Conservation (phyloP, 371 early-diverging fungal species). For the Phascolomyces articulosus region DNA sequence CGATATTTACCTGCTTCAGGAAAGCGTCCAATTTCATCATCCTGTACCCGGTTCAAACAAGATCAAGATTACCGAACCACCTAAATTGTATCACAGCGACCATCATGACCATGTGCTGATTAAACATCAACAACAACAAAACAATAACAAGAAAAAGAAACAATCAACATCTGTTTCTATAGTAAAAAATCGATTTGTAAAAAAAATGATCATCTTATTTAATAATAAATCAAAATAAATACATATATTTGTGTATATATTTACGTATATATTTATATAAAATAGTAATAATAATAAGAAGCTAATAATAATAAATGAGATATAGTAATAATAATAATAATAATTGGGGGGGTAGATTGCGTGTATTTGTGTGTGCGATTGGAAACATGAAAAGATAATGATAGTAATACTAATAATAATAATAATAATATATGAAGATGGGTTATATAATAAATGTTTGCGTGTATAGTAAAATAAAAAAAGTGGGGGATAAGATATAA, state of each 20-base stretch:
- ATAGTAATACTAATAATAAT: too few relatives aligned
- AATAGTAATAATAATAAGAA: too few relatives aligned
- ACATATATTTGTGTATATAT: too few relatives aligned
- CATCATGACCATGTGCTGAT: too few relatives aligned
- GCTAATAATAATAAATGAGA: too few relatives aligned
- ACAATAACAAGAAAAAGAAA: not conserved
- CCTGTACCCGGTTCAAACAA: not conserved
- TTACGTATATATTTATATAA: not conserved
- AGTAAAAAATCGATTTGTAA: not conserved
- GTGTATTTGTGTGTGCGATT: too few relatives aligned
- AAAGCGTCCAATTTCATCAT: not conserved
- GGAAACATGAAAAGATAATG: too few relatives aligned
- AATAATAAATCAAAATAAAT: not conserved
- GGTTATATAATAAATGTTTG: not conserved
- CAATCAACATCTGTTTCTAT: not conserved
- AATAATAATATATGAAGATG: too few relatives aligned
- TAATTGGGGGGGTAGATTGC: too few relatives aligned
- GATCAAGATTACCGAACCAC: not conserved
- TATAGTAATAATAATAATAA: too few relatives aligned
- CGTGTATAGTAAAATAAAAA: not conserved
- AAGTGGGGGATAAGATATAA: not conserved
- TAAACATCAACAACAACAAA: not conserved
- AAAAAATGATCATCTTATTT: not conserved
- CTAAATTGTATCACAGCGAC: not conserved
- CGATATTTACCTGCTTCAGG: constrained; percentile 2